Conservation (phyloP, 768 basidiomycete species). For the Kwoniella mangroviensis region DNA sequence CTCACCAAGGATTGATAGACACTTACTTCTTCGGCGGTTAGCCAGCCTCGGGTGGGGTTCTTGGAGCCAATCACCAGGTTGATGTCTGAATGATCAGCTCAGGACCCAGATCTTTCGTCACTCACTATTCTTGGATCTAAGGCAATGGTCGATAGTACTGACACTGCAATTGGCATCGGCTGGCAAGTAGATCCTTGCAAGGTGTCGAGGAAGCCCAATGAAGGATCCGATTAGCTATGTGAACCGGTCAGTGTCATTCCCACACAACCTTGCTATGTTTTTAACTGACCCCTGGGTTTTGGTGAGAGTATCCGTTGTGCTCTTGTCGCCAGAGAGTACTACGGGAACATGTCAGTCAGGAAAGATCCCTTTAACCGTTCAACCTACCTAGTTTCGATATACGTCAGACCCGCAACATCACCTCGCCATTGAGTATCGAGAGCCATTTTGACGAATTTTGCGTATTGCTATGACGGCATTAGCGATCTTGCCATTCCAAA, state of each 20-base stretch:
- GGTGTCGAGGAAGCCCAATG: constrained; percentile 70
- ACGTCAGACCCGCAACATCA: constrained; percentile 59
- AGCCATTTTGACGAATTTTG: constrained; percentile 86
- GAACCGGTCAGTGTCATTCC: too few species aligned
- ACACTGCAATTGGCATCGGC: constrained; percentile 90
- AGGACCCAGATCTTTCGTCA: not conserved
- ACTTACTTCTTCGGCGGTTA: constrained; percentile 38
- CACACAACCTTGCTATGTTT: not conserved
- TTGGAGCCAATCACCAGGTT: constrained; percentile 80
- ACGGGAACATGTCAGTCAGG: not conserved
- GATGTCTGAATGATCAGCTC: constrained; percentile 40
- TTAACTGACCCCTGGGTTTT: constrained; percentile 58
- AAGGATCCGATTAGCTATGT: constrained; percentile 78
- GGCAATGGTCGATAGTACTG: constrained; percentile 79
- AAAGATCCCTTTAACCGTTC: not conserved
- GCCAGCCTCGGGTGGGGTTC: constrained; percentile 59
- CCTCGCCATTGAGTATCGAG: constrained; percentile 69
- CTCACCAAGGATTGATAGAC: constrained; percentile 9
- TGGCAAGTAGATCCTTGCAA: constrained; percentile 63
- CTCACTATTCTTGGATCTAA: constrained; percentile 77
- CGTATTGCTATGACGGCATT: constrained; percentile 60
- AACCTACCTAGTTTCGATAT: constrained; percentile 69
- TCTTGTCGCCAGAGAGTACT: constrained; percentile 75
- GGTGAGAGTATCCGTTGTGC: constrained; percentile 83
- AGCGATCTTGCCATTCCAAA: not conserved